Evolutionary conservation across 2,329 filamentous ascomycete species (phyloP), one percentile per base, ranked within the genome.

Genomic region (Pseudocercospora fuligena): DNA sequence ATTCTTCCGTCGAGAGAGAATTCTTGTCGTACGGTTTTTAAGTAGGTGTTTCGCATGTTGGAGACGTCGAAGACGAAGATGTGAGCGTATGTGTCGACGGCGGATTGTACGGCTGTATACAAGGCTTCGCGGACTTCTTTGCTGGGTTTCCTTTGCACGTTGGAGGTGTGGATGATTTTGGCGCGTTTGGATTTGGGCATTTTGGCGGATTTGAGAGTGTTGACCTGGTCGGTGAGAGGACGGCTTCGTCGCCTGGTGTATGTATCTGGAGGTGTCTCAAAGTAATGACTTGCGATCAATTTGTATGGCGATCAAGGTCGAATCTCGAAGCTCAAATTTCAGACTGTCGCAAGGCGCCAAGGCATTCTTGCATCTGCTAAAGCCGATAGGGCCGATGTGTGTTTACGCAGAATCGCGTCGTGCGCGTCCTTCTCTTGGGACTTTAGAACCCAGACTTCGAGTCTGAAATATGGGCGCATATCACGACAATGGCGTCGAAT

Each of bases 181-280:
- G 91, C 87, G 82, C 95, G 92, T 87, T 95, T 98, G 70, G 95
- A 98, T 85, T 96, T 94, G 79, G 95, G 95, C 95, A 99, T 99
- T 72, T 71, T 86, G 77, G 73, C 68, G 73, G 74, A 74, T 61
- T 21, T 23, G 46, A 9, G 33, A 14, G 21, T 9, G n/a, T 25
- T 47, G 23, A n/a, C 12, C n/a, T 33, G n/a, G 23, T 14, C 16
- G 11, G 1, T 54, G 25, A 16, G 9, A 54, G 51, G 27, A 7
- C 8, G 51, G 51, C 51, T 56, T 56, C 51, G 51, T 56, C 33
- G 51, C 51, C 51, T 54, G 3, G 27, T 51, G 47, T 51, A 23
- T 11, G n/a, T 2, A 27, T 14, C 29, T n/a, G n/a, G 46, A n/a
- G 46, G 14, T 23, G 2, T 19, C 3, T 8, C 1, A 12, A 5